Evolutionary conservation across 805 yeast genomes (phyloP).

Genomic region (Lipomyces kockii): DNA sequence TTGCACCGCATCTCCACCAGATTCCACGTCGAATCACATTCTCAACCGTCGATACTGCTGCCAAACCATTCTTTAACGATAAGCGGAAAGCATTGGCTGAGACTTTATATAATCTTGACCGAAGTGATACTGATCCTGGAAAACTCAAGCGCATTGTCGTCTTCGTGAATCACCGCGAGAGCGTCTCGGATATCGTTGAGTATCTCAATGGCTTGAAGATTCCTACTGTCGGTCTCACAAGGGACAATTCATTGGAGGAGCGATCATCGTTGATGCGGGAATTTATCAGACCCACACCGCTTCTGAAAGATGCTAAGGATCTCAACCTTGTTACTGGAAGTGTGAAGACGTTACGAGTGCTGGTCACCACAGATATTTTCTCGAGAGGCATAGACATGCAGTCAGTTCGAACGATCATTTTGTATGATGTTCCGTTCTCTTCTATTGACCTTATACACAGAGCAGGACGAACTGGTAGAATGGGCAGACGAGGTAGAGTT

Average conservation of each 20-base stretch:
- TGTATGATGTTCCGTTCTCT: constrained; percentile 83
- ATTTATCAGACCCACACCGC: constrained; percentile 66
- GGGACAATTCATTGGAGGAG: constrained; percentile 65
- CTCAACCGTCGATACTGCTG: constrained; percentile 73
- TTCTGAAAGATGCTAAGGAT: constrained; percentile 1
- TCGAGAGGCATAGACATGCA: constrained; percentile 90
- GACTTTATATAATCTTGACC: constrained; percentile 79
- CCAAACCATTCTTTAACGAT: constrained; percentile 81
- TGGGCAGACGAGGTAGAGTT: constrained; percentile 87
- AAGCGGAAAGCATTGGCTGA: constrained; percentile 86
- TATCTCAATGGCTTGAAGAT: constrained; percentile 59
- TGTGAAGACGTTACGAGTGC: constrained; percentile 57
- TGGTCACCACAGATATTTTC: constrained; percentile 85
- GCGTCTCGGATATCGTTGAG: constrained; percentile 62
- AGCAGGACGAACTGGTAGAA: constrained; percentile 92
- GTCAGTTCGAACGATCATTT: constrained; percentile 76
- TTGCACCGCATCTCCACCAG: constrained; percentile 82
- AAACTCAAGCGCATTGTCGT: constrained; percentile 78
- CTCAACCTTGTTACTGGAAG: constrained; percentile 40
- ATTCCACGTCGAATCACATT: constrained; percentile 78
- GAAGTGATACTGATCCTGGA: constrained; percentile 80
- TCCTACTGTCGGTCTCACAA: constrained; percentile 68
- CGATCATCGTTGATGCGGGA: constrained; percentile 60
- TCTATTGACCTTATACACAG: constrained; percentile 88
- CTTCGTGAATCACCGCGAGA: constrained; percentile 77